These are phyloP conservation scores for Plasmodium gonderi DNA, from an alignment of 169 alveolate species.

Conservation along the genomic window DNA sequence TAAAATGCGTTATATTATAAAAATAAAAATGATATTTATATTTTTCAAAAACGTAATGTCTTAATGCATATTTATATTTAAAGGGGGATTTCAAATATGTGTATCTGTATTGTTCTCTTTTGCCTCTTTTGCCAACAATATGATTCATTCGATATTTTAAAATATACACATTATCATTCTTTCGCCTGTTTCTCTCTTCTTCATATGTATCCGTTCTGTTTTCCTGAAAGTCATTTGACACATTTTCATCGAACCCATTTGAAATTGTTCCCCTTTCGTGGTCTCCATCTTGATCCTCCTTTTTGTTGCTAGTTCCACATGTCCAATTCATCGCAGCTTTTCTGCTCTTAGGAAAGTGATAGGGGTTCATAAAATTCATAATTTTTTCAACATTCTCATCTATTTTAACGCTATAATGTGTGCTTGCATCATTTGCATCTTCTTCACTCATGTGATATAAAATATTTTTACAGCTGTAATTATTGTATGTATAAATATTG, in stretches of 20 bases:
- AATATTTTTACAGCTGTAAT: slow-evolving; percentile 41
- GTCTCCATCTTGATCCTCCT: not conserved
- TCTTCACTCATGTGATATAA: slow-evolving; percentile 34
- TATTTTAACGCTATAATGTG: slow-evolving; percentile 14
- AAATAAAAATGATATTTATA: slow-evolving; percentile 79
- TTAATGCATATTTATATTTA: slow-evolving; percentile 83
- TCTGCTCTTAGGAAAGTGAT: not conserved
- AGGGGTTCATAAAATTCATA: slow-evolving; percentile 19
- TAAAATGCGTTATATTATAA: slow-evolving; percentile 72
- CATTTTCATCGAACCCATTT: not conserved
- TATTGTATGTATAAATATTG: slow-evolving; percentile 57
- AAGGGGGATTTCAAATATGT: slow-evolving; percentile 83
- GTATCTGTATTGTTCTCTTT: slow-evolving; percentile 82
- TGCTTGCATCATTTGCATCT: not conserved
- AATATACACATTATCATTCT: not conserved
- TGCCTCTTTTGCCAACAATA: slow-evolving; percentile 42
- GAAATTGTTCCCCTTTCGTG: not conserved
- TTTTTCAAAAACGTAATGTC: slow-evolving; percentile 85
- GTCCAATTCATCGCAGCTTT: not conserved
- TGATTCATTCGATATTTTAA: slow-evolving; percentile 40
- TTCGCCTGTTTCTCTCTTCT: not conserved
- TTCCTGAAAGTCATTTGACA: not conserved
- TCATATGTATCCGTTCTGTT: not conserved
- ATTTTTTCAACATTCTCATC: slow-evolving; percentile 26
- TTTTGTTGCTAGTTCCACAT: not conserved